Evolutionary conservation across 768 basidiomycete species (phyloP), one percentile per base, ranked within the genome.

Genomic region (Austroboletus eburneus): DNA sequence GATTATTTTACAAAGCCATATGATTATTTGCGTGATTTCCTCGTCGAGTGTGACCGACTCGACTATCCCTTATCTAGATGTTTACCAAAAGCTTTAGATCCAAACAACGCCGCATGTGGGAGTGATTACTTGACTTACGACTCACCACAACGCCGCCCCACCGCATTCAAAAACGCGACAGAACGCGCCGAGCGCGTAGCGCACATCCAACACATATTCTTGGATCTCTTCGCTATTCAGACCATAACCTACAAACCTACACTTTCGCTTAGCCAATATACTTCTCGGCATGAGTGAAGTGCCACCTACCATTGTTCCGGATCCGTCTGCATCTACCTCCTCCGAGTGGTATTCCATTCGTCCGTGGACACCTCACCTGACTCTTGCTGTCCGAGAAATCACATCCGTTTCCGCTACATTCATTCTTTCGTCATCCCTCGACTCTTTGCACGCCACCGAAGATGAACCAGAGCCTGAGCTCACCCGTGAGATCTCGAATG

Each of bases 391-490:
- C 34, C 76, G 80, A 35, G 89, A 91, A 71, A 82, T 91, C 42
- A 88, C 90, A 20, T 91, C 89, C 0, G 89, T 91, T n/a, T 65
- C 65, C 9, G 87, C 79, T 9, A 90, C 87, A 0, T 90, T 91
- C 58, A 75, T 85, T 49, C 74, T 91, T 20, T 80, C 80, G 0
- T 79, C 83, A 9, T 68, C 70, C 4, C 63, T 76, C 48, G 69
- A 73, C 32, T 61, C 46, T n/a, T 58, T 46, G 42, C 50, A 39
- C 25, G 17, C 43, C 44, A 36, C 51, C 29, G 53, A 46, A 12
- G 50, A 50, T 21, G 62, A 59, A 7, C 42, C 34, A 1, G 57
- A 63, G 24, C 68, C 71, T 30, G 50, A 54, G 16, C 58, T 74
- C 46, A 54, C 56, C 25, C 45, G 48, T 0, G 67, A 63, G 36